Evolutionary conservation across 2,329 filamentous ascomycete genomes (phyloP), one percentile per base, ranked within the genome.

Genomic region (Ilyonectria mors-panacis): DNA sequence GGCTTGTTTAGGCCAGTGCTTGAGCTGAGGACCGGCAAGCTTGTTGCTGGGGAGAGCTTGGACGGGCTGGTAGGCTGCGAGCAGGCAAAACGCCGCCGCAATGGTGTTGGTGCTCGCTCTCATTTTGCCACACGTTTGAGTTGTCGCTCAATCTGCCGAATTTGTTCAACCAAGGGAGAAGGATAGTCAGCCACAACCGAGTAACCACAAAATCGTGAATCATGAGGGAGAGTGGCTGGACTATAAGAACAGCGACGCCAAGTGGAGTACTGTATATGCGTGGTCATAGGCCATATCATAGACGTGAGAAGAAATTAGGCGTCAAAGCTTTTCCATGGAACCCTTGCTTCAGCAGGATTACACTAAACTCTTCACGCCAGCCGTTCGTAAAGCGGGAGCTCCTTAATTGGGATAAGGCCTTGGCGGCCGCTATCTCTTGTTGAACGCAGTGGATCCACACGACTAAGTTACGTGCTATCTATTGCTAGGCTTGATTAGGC

Each of bases 1-100:
- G 0, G 81, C 81, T 7, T 73, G 68, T 6, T 70, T 57, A 6
- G 81, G 81, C 81, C 81, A 83, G 68, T 83, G 81, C 61, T 72
- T 69, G 2, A 75, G 73, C 47, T 75, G 63, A 3, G 73, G 73
- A 0, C 73, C 73, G 5, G 66, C 70, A 19, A 72, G 66, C 8
- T 55, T 70, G 30, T 64, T 62, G 13, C 67, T 48, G 1, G 73
- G 69, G 6, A 55, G 60, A 7, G 67, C 73, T 48, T 54, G 26
- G 19, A 63, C 63, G 10, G 63, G 56, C 15, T 63, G 51, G 6
- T 68, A 56, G 35, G 64, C 70, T 30, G 64, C 33, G 15, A 73
- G 63, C 57, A 75, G 64, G 69, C 58, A 75, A 15, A 75, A 53
- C 37, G 71, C 67, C 47, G 60, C 56, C 45, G 66, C 67, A 23